Evolutionary conservation across 139 green algal genomes (phyloP), one percentile per base, ranked within the genome.

Genomic region (Chlamydomonas schloesseri): DNA sequence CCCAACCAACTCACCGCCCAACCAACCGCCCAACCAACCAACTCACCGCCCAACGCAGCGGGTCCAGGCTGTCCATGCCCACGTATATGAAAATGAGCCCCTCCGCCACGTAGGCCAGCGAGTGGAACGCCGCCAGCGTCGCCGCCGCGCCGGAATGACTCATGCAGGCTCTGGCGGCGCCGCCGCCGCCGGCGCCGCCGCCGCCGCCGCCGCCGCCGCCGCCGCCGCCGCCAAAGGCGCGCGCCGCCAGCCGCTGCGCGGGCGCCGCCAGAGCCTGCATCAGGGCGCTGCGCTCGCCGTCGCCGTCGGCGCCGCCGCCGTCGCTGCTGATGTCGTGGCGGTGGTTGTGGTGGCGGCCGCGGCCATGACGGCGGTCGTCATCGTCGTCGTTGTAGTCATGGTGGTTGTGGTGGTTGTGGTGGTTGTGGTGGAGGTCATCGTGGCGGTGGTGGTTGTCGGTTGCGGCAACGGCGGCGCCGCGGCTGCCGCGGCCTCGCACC

Each of bases 71-170:
- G 70, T 98, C 95, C 93, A 97, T 93, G 76, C 95, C 95, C 50
- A 97, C 88, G 88, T 96, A 97, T 26, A 98, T 87, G 90, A 97
- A 98, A 86, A 98, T 97, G 80, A 95, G 87, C 42, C 92, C 94
- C 89, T 98, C 95, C 14, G 89, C 84, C 8, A 97, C 72, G 81
- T 95, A 96, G 76, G 79, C 91, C n/a, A 95, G 47, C 26, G 34
- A 58, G 33, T 60, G 72, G 62, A 82, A 82, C 60, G 60, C 72
- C 18, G 46, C 37, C 6, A 78, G 33, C 31, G 53, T 71, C 29
- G 65, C 36, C 10, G 29, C 72, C 11, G 77, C 67, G 21, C 89
- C 84, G 37, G 85, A 71, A 24, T 76, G 50, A 17, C 72, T 91
- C 31, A 96, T 86, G 50, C 29, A 53, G 13, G 0, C n/a, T 18